Conservation (phyloP, 1,284 basidiomycete species). For the Malassezia pachydermatis region DNA sequence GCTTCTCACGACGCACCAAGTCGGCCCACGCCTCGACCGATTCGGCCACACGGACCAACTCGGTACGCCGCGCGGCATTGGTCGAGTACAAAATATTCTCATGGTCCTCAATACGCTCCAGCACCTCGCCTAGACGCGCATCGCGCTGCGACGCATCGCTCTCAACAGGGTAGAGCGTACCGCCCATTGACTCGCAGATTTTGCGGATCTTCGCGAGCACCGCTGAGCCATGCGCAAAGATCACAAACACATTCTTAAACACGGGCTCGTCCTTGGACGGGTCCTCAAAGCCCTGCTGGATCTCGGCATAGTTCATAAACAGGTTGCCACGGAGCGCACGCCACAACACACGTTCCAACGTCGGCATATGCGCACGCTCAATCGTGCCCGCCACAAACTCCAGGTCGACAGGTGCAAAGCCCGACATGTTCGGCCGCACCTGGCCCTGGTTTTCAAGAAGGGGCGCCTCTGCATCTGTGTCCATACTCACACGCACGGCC, state of each 20-base stretch:
- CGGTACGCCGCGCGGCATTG: constrained; percentile 62
- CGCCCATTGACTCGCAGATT: constrained; percentile 96
- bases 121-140: constrained; percentile 79
- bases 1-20: constrained; percentile 86
- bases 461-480: constrained; percentile 70
- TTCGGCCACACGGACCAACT: constrained; percentile 78
- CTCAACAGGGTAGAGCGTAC: constrained; percentile 90
- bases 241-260: constrained; percentile 94
- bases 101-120: constrained; percentile 80
- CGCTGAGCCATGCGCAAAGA: constrained; percentile 92
- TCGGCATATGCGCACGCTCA: constrained; percentile 78
- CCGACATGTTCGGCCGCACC: constrained; percentile 37
- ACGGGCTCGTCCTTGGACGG: constrained; percentile 55
- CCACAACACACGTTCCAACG: constrained; percentile 96
- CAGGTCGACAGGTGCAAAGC: constrained; percentile 59
- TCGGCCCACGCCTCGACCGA: constrained; percentile 81
- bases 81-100: constrained; percentile 64
- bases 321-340: constrained; percentile 93
- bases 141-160: constrained; percentile 81
- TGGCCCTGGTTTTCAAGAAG: constrained; percentile 66
- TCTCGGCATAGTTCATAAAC: constrained; percentile 97
- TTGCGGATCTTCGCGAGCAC: constrained; percentile 94
- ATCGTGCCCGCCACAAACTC: constrained; percentile 89
- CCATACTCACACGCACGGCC: constrained; percentile 69
- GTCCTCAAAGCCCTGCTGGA: constrained; percentile 82